Percentiles rank a stretch among this genome's conserved stretches.
Conservation (phyloP, 1,139 yeast species). For the Yamadazyma conglobata region DNA sequence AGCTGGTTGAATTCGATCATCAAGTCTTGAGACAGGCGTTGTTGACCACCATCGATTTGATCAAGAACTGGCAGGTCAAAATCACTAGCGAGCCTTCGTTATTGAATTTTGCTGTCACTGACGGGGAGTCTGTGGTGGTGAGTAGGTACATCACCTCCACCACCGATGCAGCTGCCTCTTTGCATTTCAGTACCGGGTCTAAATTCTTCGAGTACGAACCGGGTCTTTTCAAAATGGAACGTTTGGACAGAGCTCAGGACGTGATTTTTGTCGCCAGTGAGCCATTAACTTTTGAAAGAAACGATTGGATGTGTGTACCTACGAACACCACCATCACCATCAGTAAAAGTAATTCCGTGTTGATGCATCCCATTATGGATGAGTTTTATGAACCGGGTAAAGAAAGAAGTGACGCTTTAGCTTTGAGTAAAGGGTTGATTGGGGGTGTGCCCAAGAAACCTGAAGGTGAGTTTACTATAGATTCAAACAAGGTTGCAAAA, state of each 20-base stretch:
- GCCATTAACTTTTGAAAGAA: conserved; percentile 92
- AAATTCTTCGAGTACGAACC: conserved; percentile 86
- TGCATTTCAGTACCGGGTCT: conserved; percentile 93
- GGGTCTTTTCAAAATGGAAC: conserved; percentile 88
- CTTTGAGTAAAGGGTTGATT: conserved; percentile 88
- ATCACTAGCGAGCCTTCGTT: conserved; percentile 70
- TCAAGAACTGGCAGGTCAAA: conserved; percentile 62
- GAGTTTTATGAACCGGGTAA: conserved; percentile 73
- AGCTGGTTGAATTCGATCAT: conserved; percentile 42
- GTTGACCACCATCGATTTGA: conserved; percentile 64
- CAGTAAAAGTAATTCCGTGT: conserved; percentile 71
- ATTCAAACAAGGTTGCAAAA: too few relatives aligned
- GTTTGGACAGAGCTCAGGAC: conserved; percentile 87
- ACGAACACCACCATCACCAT: conserved; percentile 86
- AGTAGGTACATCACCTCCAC: conserved; percentile 85
- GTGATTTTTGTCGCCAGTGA: conserved; percentile 96
- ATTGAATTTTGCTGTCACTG: conserved; percentile 91
- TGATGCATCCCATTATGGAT: conserved; percentile 86
- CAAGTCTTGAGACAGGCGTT: conserved; percentile 64
- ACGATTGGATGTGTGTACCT: conserved; percentile 97
- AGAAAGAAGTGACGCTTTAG: conserved; percentile 73
- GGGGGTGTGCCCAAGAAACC: conserved; percentile 50
- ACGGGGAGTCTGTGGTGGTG: conserved; percentile 84
- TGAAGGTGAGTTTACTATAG: conserved; percentile 9
- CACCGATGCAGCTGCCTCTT: conserved; percentile 92